Evolutionary conservation across 371 early-diverging fungal species (phyloP).

Genomic region (Mucor racemosus): DNA sequence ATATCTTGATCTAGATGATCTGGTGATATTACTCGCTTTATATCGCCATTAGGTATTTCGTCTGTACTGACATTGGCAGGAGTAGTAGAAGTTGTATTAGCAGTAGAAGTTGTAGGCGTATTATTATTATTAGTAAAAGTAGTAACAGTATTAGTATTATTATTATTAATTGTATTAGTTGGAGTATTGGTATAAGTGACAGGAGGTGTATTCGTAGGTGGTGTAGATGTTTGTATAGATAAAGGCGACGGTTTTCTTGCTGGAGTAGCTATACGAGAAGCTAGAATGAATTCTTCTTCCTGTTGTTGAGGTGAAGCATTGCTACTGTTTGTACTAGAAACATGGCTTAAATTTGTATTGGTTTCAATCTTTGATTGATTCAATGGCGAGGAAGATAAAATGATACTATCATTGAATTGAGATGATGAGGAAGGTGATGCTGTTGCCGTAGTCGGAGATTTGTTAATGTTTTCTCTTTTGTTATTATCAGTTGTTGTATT

Average conservation of each 20-base stretch:
- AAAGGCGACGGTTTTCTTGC: constrained; percentile 10
- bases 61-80: neutral
- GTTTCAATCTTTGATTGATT: neutral
- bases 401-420: neutral
- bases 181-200: neutral
- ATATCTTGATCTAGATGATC: constrained; percentile 31
- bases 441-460: neutral
- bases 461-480: neutral
- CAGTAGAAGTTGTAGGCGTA: neutral
- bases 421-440: neutral
- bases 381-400: neutral
- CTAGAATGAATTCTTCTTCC: neutral
- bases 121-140: neutral
- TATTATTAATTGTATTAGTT: neutral
- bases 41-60: neutral
- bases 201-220: neutral
- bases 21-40: constrained; percentile 1
- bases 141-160: neutral
- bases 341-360: neutral
- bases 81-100: neutral
- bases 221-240: neutral
- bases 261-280: neutral
- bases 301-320: neutral
- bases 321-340: neutral
- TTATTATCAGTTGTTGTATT: constrained; percentile 7